phyloP scores from a whole-genome alignment of 2,329 filamentous ascomycete species.

The Hymenoscyphus repandus region DNA sequence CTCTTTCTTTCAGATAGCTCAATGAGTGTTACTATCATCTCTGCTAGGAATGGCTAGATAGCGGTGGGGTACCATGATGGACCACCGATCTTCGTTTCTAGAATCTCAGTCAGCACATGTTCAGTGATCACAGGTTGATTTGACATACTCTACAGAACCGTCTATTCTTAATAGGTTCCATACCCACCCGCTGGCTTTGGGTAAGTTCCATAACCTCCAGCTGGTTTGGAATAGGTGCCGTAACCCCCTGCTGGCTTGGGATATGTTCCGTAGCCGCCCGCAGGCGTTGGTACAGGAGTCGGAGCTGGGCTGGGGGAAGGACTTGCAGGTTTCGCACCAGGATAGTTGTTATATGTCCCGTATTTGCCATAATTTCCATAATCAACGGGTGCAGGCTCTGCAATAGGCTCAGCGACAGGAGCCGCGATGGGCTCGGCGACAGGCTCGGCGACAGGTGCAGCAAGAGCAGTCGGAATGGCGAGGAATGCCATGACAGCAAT shows the following conservation, averaged over 20 bases:
- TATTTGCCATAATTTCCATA: not conserved
- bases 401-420: not conserved
- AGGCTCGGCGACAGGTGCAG: not conserved
- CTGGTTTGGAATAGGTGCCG: not conserved
- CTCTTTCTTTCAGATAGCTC: not conserved
- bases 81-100: not conserved
- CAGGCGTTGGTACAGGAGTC: not conserved
- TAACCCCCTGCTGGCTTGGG: not conserved
- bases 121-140: not conserved
- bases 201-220: slow-evolving; percentile 3
- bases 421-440: not conserved
- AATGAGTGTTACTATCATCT: not conserved
- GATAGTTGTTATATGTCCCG: not conserved
- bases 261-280: not conserved
- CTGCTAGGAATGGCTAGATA: not conserved
- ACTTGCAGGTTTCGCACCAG: not conserved
- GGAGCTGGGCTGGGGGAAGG: no score
- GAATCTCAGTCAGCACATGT: not conserved
- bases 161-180: not conserved
- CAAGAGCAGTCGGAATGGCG: not conserved
- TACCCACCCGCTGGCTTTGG: not conserved
- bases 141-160: not conserved
- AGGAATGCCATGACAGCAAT: not conserved
- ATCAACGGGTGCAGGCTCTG: not conserved
- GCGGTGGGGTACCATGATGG: no score